A percentile compares a stretch with the other conserved stretches of the same genome.
Evolutionary conservation across 331 rosid genomes (phyloP).

Genomic region (Stylosanthes scabra): DNA sequence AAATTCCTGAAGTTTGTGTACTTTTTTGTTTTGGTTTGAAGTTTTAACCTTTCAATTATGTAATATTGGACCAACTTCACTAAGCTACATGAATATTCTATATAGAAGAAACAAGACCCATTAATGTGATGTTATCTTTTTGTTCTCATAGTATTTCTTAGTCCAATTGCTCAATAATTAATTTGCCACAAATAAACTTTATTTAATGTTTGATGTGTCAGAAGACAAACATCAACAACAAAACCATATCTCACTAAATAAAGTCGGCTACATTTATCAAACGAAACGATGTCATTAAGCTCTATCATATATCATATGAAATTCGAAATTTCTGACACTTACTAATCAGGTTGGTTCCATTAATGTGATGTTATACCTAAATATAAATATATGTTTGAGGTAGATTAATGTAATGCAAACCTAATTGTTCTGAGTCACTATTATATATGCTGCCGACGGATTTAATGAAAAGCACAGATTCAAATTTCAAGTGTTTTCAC

Average conservation of each 20-base stretch:
- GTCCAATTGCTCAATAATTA: too few species aligned
- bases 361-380: background rate
- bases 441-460: slow-evolving; percentile 33
- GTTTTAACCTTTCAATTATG: slow-evolving; percentile 29
- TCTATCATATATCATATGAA: too few species aligned
- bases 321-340: too few species aligned
- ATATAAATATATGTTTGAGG: background rate
- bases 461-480: slow-evolving; percentile 8
- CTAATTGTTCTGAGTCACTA: background rate
- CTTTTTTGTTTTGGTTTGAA: background rate
- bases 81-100: background rate
- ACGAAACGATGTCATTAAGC: too few species aligned
- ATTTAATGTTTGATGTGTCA: too few species aligned
- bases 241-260: too few species aligned
- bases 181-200: too few species aligned
- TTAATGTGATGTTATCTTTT: background rate
- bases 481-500: background rate
- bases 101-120: background rate
- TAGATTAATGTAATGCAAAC: background rate
- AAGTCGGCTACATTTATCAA: too few species aligned
- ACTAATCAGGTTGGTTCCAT: too few species aligned
- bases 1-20: background rate
- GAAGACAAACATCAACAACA: too few species aligned
- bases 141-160: too few species aligned
- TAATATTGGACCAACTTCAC: background rate